These are phyloP conservation scores for Coniochaeta sp. DNA, from an alignment of 2,329 filamentous ascomycete species.

Conservation along the genomic window DNA sequence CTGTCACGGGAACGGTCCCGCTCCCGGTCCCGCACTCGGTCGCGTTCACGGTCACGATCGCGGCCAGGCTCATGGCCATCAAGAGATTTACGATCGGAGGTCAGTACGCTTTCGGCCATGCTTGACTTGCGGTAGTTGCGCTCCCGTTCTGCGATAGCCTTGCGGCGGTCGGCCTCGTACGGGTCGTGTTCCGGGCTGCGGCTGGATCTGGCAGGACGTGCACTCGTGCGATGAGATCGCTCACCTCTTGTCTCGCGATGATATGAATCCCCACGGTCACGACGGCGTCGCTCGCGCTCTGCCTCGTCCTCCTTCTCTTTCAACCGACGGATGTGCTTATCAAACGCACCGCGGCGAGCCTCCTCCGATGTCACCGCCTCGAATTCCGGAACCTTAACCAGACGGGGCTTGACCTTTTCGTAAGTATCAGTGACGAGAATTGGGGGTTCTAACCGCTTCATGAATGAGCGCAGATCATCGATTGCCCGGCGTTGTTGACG, in stretches of 20 bases:
- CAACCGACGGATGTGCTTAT: constrained; percentile 85
- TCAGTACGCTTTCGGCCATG: constrained; percentile 56
- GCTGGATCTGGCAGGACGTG: constrained; percentile 57
- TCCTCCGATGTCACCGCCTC: constrained; percentile 78
- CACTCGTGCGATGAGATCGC: constrained; percentile 53
- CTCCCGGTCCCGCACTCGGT: too few species aligned
- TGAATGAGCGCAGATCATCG: constrained; percentile 75
- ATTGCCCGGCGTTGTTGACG: constrained; percentile 78
- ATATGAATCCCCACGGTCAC: constrained; percentile 49
- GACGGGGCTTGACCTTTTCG: constrained; percentile 75
- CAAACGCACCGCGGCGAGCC: constrained; percentile 74
- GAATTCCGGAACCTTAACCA: constrained; percentile 80
- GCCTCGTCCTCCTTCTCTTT: constrained; percentile 82
- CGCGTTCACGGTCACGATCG: constrained; percentile 20
- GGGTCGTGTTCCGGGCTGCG: constrained; percentile 88
- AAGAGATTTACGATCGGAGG: constrained; percentile 41
- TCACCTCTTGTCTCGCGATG: constrained; percentile 41
- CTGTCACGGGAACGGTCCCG: constrained; percentile 27
- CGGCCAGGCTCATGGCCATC: constrained; percentile 37
- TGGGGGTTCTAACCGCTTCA: constrained; percentile 87
- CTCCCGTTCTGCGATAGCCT: constrained; percentile 89
- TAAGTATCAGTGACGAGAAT: constrained; percentile 73
- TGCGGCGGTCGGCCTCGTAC: constrained; percentile 91
- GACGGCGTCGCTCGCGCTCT: constrained; percentile 59
- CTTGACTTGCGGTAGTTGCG: constrained; percentile 81